Conservation (phyloP, 345 rosid species). For the Syzygium aqueum region DNA sequence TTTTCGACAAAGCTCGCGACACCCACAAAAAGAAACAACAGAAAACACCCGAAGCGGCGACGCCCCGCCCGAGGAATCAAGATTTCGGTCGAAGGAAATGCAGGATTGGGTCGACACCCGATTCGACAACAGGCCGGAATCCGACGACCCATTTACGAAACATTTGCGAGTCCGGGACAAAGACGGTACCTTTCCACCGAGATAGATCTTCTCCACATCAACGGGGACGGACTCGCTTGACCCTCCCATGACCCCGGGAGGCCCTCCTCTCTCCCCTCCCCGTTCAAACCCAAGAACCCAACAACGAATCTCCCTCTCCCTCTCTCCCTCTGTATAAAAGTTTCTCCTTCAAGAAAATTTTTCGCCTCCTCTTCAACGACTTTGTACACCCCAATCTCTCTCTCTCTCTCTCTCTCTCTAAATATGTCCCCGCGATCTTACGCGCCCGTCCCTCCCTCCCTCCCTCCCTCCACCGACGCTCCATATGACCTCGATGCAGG, state of each 20-base stretch:
- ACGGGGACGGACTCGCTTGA: conserved; percentile 49
- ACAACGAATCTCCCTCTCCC: background rate
- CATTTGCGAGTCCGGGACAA: background rate
- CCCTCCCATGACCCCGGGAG: conserved; percentile 45
- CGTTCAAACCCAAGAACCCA: background rate
- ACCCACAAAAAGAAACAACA: background rate
- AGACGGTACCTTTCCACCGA: conserved; percentile 67
- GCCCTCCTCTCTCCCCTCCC: background rate
- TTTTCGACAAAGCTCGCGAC: background rate
- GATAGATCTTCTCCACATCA: conserved; percentile 71
- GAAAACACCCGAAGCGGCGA: background rate
- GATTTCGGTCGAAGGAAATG: background rate
- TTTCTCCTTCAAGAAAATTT: background rate
- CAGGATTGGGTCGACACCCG: background rate
- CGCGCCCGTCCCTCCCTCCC: background rate
- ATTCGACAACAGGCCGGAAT: background rate
- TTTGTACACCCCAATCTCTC: background rate
- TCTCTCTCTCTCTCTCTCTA: background rate
- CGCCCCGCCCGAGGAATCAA: background rate
- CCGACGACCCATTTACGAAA: background rate
- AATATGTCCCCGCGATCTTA: background rate
- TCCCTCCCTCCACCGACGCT: background rate
- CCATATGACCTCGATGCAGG: background rate
- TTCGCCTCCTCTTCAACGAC: background rate
- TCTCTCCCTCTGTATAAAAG: background rate